Base-by-base conservation (phyloP, 305 asterid genomes). In the Caryopteris hybrid region DNA sequence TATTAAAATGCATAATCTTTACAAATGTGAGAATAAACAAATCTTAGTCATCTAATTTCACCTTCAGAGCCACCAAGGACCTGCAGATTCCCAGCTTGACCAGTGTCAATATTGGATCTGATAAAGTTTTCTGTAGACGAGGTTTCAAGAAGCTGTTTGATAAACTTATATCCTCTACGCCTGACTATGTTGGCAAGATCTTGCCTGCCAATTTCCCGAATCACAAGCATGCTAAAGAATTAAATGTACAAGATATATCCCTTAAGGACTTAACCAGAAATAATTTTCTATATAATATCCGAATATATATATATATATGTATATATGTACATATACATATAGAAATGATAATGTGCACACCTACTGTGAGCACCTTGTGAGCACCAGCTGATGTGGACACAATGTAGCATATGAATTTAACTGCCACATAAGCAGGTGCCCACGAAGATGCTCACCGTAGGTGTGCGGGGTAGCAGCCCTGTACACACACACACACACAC, bases 181-280 rank as follows among this genome's bases (percentile, higher is more conserved):
- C 99, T 79, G 64, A 94, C 97, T 25, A 91, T 71, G 69, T 94
- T 83, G 8, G 97, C 96, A 73, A 94, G 96, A 83, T 94, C 96
- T 72, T 91, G 86, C 88, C 97, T 93, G 77, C 47, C 74, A 38
- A 63, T 47, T 54, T 65, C 25, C 1, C n/a, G 53, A 70, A 38
- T 48, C 41, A 54, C 8, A 52, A 29, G 17, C 43, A 73, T 46
- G 29, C 45, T 42, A 27, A 36, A 48, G 51, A 52, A 38, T 45
- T 55, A 41, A 41, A 45, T 57, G 62, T 38, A 41, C 61, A 60
- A 67, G 41, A 33, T 52, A 64, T 43, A 54, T 74, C 31, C 4
- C 31, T 1, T 25, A 25, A 25, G 31, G 20, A 58, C 47, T 47
- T 2, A 43, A 41, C 72, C 36, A 69, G 33, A 68, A 58, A 51